Conservation (phyloP, 23 red algal genomes). For the Pyropia haitanensis region DNA sequence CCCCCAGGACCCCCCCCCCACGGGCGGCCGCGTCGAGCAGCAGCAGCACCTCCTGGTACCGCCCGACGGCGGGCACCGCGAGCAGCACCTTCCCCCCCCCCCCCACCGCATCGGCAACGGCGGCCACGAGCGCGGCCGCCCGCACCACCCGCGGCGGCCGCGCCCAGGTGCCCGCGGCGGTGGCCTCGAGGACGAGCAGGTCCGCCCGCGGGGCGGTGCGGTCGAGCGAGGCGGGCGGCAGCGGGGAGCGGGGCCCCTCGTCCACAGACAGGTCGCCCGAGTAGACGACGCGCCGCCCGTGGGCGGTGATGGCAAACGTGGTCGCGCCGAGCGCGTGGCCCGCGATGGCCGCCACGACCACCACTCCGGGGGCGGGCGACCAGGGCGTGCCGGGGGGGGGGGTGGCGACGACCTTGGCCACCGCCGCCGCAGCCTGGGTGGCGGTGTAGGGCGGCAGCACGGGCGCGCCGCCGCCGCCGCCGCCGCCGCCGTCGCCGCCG, state of each 20-base stretch:
- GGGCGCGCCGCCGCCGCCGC: slow-evolving; percentile 16
- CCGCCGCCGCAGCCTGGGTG: slow-evolving; percentile 4
- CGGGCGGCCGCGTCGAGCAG: slow-evolving; percentile 4
- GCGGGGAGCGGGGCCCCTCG: slow-evolving; percentile 11
- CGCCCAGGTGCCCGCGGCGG: slow-evolving; percentile 33
- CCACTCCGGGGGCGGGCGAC: slow-evolving; percentile 1
- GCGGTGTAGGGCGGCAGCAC: slow-evolving; percentile 7
- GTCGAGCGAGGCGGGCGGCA: slow-evolving; percentile 12
- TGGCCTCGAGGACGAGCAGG: slow-evolving; percentile 67
- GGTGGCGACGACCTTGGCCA: slow-evolving; percentile 9
- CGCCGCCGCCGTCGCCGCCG: slow-evolving; percentile 3
- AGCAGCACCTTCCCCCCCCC: slow-evolving; percentile 75
- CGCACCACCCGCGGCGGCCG: background rate
- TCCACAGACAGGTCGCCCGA: slow-evolving; percentile 52
- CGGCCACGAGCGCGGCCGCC: slow-evolving; percentile 26
- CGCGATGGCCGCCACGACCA: slow-evolving; percentile 27
- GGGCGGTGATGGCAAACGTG: slow-evolving; percentile 28
- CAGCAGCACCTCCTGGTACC: slow-evolving; percentile 35
- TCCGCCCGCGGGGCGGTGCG: slow-evolving; percentile 27
- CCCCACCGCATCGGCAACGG: slow-evolving; percentile 10
- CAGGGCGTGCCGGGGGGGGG: slow-evolving; percentile 3
- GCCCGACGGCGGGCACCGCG: slow-evolving; percentile 59
- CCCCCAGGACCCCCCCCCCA: background rate
- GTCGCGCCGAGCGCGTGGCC: slow-evolving; percentile 69
- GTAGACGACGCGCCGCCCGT: slow-evolving; percentile 43